Percentiles rank a stretch among this genome's conserved stretches.
Evolutionary conservation across 2,329 filamentous ascomycete species (phyloP).

Genomic region (Hypoxylon sp.): DNA sequence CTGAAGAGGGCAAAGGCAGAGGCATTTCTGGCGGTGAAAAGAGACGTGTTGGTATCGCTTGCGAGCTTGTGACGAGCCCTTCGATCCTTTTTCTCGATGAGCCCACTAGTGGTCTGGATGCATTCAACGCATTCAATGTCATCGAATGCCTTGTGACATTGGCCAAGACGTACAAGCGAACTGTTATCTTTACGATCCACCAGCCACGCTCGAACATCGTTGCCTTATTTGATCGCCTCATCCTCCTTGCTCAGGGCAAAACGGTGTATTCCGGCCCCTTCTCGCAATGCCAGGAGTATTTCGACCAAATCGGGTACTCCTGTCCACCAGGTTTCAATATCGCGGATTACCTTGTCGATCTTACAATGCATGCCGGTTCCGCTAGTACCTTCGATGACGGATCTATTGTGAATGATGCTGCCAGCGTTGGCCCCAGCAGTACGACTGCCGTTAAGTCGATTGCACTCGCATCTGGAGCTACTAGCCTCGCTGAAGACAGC

Average conservation of each 20-base stretch:
- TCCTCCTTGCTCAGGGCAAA: constrained; percentile 88
- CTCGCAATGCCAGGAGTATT: constrained; percentile 88
- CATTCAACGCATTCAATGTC: constrained; percentile 98
- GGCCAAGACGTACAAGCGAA: constrained; percentile 96
- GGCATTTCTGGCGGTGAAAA: constrained; percentile 98
- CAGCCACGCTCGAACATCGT: constrained; percentile 98
- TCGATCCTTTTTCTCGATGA: constrained; percentile 98
- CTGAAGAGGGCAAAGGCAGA: constrained; percentile 91
- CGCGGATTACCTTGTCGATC: constrained; percentile 95
- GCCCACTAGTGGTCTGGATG: constrained; percentile 94
- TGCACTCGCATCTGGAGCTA: constrained; percentile 80
- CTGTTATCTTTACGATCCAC: constrained; percentile 98
- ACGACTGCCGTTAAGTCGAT: constrained; percentile 91
- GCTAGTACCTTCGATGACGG: constrained; percentile 72
- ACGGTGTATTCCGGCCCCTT: constrained; percentile 96
- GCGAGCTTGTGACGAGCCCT: constrained; percentile 95
- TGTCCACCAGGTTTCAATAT: constrained; percentile 99
- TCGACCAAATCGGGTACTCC: constrained; percentile 89
- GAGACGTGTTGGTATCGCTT: constrained; percentile 94
- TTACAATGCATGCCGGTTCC: constrained; percentile 93
- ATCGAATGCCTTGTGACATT: constrained; percentile 95
- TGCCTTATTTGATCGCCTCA: constrained; percentile 92
- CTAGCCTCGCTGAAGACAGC: constrained; percentile 77
- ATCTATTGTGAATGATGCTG: constrained; percentile 65
- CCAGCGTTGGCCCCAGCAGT: constrained; percentile 84